Evolutionary conservation across 345 rosid species (phyloP).

Genomic region (Linum usitatissimum): DNA sequence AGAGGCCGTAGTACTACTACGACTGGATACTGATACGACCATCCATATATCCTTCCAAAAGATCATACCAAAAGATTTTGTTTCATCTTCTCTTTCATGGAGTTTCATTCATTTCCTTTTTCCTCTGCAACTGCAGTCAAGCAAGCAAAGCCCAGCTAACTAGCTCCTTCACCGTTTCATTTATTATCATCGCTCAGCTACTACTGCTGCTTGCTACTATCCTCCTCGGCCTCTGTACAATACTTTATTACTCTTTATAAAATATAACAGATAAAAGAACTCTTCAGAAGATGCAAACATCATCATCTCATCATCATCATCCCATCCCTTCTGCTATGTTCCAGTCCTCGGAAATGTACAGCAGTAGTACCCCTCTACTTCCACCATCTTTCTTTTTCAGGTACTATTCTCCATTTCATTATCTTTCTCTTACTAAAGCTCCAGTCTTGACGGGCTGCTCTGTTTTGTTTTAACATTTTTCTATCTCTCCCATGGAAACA

Average conservation of each 20-base stretch:
- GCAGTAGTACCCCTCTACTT: conserved; percentile 24
- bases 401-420: conserved; percentile 20
- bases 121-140: not conserved
- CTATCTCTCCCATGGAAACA: conserved; percentile 1
- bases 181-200: conserved; percentile 2
- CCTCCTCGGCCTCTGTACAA: too few relatives aligned
- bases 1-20: conserved; percentile 28
- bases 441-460: not conserved
- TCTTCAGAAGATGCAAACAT: not conserved
- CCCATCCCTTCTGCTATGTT: not conserved
- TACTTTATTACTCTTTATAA: too few relatives aligned
- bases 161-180: conserved; percentile 6
- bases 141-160: conserved; percentile 11
- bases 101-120: not conserved
- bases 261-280: too few relatives aligned
- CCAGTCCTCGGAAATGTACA: conserved; percentile 30
- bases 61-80: not conserved
- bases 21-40: conserved; percentile 20
- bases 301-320: not conserved
- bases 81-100: not conserved
- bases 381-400: conserved; percentile 46
- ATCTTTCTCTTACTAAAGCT: not conserved
- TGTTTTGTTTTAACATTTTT: not conserved
- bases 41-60: conserved; percentile 15
- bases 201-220: too few relatives aligned